These are phyloP conservation scores for Cetradonia linearis DNA, from an alignment of 495 filamentous ascomycete genomes.

Conservation along the genomic window DNA sequence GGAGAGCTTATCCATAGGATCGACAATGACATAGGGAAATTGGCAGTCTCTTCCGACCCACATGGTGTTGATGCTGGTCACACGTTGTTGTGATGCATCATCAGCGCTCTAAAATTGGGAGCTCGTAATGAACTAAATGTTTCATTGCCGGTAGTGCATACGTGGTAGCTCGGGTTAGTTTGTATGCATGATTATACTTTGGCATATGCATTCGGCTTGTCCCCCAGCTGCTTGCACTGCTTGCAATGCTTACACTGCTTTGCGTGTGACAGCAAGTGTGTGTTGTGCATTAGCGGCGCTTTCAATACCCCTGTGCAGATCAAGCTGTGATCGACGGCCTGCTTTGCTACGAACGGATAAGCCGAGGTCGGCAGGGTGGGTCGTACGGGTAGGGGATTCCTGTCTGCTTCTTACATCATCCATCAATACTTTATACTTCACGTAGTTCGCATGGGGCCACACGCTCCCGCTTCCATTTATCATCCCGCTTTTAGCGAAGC, in stretches of 20 bases:
- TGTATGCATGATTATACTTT: background rate
- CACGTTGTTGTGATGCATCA: background rate
- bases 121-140: background rate
- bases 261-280: background rate
- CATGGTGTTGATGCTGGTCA: background rate
- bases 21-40: background rate
- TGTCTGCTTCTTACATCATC: background rate
- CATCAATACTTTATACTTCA: background rate
- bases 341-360: background rate
- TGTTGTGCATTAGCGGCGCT: slow-evolving; percentile 7
- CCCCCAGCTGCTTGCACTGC: background rate
- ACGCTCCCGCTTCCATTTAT: background rate
- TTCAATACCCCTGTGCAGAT: slow-evolving; percentile 2
- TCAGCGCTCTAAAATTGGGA: background rate
- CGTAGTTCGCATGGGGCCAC: background rate
- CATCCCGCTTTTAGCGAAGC: background rate
- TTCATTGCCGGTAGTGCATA: background rate
- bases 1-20: background rate
- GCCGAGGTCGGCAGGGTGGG: background rate
- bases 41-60: background rate
- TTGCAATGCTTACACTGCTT: background rate
- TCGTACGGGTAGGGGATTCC: background rate
- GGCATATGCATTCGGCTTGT: background rate
- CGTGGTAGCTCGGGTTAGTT: background rate
- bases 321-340: background rate